These are phyloP conservation scores for Domatiomyces globalis DNA, from an alignment of 2,329 filamentous ascomycete genomes.

Conservation along the genomic window DNA sequence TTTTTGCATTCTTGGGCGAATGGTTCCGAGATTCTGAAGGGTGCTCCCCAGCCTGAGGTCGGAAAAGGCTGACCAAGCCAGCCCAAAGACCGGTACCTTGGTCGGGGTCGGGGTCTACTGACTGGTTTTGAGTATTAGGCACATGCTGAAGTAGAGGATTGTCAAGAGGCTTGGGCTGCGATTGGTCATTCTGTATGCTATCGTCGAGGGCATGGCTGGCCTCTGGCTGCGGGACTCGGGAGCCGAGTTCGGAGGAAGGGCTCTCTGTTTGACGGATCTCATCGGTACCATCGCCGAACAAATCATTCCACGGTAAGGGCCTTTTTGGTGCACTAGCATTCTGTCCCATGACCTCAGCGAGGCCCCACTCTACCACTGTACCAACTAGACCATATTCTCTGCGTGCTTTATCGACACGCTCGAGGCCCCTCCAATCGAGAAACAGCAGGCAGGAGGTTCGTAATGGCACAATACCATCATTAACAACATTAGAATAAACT, in stretches of 20 bases:
- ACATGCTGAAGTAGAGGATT: neutral
- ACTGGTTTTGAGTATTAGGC: neutral
- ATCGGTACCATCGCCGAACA: slow-evolving; percentile 17
- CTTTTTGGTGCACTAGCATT: slow-evolving; percentile 44
- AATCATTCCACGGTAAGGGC: slow-evolving; percentile 19
- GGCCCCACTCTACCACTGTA: slow-evolving; percentile 84
- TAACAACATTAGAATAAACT: slow-evolving; percentile 74
- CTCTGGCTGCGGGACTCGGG: slow-evolving; percentile 15
- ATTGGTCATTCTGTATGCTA: slow-evolving; percentile 2
- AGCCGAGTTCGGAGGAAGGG: slow-evolving; percentile 8
- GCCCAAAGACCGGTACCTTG: slow-evolving; percentile 40
- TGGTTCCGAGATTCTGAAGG: slow-evolving; percentile 3
- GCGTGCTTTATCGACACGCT: slow-evolving; percentile 83
- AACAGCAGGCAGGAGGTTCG: slow-evolving; percentile 94
- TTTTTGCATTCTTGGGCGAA: slow-evolving; percentile 35
- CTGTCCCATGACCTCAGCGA: slow-evolving; percentile 72
- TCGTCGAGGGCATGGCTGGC: slow-evolving; percentile 15
- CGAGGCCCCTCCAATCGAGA: slow-evolving; percentile 88
- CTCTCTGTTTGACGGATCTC: slow-evolving; percentile 10
- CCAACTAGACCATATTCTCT: slow-evolving; percentile 85
- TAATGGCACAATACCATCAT: slow-evolving; percentile 84
- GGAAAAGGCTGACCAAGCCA: slow-evolving; percentile 61
- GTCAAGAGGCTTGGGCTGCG: slow-evolving; percentile 3
- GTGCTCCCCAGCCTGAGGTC: slow-evolving; percentile 34
- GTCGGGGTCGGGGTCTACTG: slow-evolving; percentile 7